Conservation (phyloP, 1,139 yeast genomes). For the Sugiyamaella castrensis region DNA sequence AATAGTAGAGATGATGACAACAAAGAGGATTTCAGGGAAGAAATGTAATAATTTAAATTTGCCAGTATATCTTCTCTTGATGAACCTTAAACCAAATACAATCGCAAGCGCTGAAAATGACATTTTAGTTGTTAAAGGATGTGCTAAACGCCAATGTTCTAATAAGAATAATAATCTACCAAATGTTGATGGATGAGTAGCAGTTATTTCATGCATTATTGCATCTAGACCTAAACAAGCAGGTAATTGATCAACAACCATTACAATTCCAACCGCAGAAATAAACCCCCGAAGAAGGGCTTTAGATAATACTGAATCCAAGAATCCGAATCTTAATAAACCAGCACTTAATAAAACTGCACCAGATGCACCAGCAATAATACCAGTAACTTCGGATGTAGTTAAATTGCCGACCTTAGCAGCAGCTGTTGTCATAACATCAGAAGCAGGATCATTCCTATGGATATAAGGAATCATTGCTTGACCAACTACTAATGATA, state of each 20-base stretch:
- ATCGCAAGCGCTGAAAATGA: constrained; percentile 35
- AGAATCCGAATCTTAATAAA: constrained; percentile 76
- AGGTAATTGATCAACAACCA: constrained; percentile 75
- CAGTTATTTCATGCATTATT: constrained; percentile 45
- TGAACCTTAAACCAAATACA: constrained; percentile 32
- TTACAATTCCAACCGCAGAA: constrained; percentile 88
- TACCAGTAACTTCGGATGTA: constrained; percentile 66
- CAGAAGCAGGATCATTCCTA: constrained; percentile 4
- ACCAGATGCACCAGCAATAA: constrained; percentile 76
- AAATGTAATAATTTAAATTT: constrained; percentile 39
- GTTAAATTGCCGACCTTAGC: constrained; percentile 41
- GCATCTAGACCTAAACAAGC: constrained; percentile 64
- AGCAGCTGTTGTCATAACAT: neutral
- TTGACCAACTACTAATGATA: constrained; percentile 86
- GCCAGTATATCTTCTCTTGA: constrained; percentile 24
- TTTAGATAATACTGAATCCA: constrained; percentile 82
- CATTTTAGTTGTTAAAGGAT: constrained; percentile 35
- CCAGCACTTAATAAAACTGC: constrained; percentile 74
- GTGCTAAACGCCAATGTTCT: constrained; percentile 41
- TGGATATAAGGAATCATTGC: constrained; percentile 58
- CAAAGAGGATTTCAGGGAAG: constrained; percentile 80
- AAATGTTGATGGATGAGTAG: constrained; percentile 68
- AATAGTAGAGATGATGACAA: constrained; percentile 61
- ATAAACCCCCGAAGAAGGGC: constrained; percentile 85
- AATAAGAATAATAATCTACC: constrained; percentile 63